Conservation (phyloP, 352 stramenopile species). For the Hyaloperonospora brassicae region DNA sequence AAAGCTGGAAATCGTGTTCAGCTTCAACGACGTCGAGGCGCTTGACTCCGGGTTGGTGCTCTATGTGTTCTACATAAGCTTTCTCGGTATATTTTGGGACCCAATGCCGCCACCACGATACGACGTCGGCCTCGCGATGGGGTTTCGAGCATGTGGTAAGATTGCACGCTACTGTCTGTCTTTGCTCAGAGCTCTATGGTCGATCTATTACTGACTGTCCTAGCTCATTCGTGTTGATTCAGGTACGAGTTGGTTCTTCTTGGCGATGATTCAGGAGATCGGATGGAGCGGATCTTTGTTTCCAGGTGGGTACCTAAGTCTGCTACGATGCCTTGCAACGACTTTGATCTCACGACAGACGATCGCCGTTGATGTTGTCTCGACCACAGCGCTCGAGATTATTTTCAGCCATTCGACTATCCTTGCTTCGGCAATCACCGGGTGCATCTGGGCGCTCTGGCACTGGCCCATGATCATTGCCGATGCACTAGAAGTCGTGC, state of each 20-base stretch:
- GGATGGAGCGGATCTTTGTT: constrained; percentile 85
- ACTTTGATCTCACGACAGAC: constrained; percentile 3
- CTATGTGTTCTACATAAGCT: constrained; percentile 81
- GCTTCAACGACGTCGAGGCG: constrained; percentile 80
- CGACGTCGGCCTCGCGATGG: constrained; percentile 71
- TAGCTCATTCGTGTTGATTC: constrained; percentile 8
- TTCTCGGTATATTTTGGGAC: constrained; percentile 82
- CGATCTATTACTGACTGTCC: constrained; percentile 6
- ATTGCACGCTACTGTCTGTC: background rate
- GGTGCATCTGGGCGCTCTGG: constrained; percentile 78
- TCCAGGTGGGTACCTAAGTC: constrained; percentile 38
- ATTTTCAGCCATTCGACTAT: constrained; percentile 84
- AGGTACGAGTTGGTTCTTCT: constrained; percentile 84
- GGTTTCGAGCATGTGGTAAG: constrained; percentile 49
- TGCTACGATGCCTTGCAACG: constrained; percentile 5
- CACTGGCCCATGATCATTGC: constrained; percentile 86
- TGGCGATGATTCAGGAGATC: constrained; percentile 76
- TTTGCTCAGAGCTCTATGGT: background rate
- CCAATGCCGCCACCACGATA: constrained; percentile 71
- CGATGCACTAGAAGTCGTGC: constrained; percentile 69
- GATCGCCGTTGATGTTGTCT: background rate
- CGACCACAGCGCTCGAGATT: constrained; percentile 64
- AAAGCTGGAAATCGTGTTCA: constrained; percentile 82
- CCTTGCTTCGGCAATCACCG: constrained; percentile 77
- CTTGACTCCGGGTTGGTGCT: constrained; percentile 81